These are phyloP conservation scores for Catharanthus roseus DNA, from an alignment of 257 asterid genomes.

Conservation along the genomic window DNA sequence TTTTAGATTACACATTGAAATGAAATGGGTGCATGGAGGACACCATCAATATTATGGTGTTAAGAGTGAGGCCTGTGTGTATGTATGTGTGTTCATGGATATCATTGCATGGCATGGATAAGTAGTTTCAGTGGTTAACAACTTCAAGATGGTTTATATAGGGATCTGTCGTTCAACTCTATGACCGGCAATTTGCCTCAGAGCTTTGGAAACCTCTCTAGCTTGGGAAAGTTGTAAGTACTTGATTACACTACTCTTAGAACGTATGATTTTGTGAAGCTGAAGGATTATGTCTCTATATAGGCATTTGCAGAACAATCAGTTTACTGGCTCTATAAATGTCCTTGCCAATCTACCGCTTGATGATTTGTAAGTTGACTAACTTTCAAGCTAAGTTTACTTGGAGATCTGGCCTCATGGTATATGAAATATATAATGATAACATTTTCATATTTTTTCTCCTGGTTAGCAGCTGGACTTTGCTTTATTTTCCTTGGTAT, in stretches of 20 bases:
- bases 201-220: conserved; percentile 40
- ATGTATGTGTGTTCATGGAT: neutral
- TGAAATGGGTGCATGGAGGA: neutral
- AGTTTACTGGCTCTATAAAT: conserved; percentile 49
- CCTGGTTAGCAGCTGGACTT: neutral
- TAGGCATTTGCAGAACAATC: conserved; percentile 58
- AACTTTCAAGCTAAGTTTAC: conserved; percentile 5
- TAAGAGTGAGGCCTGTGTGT: neutral
- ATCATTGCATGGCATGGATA: neutral
- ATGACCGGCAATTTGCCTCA: conserved; percentile 47
- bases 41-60: neutral
- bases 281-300: conserved; percentile 20
- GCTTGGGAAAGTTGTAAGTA: conserved; percentile 39
- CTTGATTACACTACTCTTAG: neutral
- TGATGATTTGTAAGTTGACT: conserved; percentile 44
- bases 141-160: conserved; percentile 13
- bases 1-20: neutral
- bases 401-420: neutral
- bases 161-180: conserved; percentile 57
- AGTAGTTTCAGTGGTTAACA: neutral
- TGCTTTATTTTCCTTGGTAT: neutral
- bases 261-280: conserved; percentile 11
- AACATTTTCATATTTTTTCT: neutral
- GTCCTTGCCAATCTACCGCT: conserved; percentile 54
- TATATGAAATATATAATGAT: neutral